Conservation (phyloP, 305 asterid species). For the Fraxinus velutina region DNA sequence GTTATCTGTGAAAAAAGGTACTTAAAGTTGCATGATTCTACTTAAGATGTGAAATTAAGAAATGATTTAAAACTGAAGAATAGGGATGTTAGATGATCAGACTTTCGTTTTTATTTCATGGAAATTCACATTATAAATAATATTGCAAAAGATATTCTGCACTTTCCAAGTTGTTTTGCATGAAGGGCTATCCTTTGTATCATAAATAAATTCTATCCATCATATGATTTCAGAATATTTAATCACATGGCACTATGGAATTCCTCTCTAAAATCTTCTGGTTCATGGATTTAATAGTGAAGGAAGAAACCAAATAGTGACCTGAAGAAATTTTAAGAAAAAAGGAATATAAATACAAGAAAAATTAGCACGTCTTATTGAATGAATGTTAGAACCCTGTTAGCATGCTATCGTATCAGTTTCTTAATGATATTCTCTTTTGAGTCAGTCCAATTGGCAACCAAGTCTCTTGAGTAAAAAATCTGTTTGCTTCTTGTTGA, state of each 20-base stretch:
- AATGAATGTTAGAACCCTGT: neutral
- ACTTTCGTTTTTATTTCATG: neutral
- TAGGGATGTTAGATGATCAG: neutral
- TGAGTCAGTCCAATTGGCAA: neutral
- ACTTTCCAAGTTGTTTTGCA: neutral
- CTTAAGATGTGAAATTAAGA: neutral
- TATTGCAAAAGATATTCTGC: neutral
- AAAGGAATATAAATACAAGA: neutral
- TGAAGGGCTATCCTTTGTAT: neutral
- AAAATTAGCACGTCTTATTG: neutral
- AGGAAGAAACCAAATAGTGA: neutral
- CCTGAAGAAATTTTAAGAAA: neutral
- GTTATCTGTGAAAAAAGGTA: constrained; percentile 12
- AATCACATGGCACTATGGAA: neutral
- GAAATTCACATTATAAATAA: neutral
- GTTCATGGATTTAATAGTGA: neutral
- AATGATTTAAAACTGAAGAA: neutral
- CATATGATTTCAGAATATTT: neutral
- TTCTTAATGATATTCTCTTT: neutral
- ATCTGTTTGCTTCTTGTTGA: neutral
- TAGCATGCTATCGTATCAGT: neutral
- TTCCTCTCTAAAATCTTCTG: neutral
- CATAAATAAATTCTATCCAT: neutral
- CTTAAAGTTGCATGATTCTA: neutral
- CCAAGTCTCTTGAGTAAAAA: neutral